Evolutionary conservation across 176 grass and related monocot species (phyloP), one percentile per base, ranked within the genome.

Genomic region (Rhynchospora breviuscula): DNA sequence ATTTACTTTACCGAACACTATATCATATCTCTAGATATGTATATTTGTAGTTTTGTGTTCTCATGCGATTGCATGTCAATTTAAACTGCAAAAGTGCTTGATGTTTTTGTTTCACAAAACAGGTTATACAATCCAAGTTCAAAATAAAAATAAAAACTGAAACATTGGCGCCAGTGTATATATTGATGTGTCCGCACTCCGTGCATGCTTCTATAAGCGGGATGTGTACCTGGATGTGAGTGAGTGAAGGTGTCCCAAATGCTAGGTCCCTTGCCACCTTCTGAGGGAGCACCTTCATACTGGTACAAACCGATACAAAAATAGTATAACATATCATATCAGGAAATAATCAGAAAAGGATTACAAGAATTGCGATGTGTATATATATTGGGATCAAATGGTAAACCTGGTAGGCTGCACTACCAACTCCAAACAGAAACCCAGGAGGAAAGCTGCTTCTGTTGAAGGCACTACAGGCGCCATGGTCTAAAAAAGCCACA

Each of bases 201-300:
- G 33, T 60, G 5, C 6, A 17, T 68, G 31, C 18, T 12, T 68
- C 35, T 2, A 31, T 68, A 15, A 17, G 25, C 40, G 31, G 11
- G 66, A 21, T 10, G 10, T 18, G 17, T 77, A 89, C 91, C 85
- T 89, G 89, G 81, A 7, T 68, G 69, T 43, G 46, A 51, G 65
- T 89, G 89, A 26, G 72, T 69, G 85, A 85, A 90, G 40, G 18
- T 81, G 52, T 94, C 89, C 91, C 91, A 94, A 0, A 91, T 57
- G 59, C 91, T 94, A 3, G 87, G 78, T 19, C 85, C 71, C 22
- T 60, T 85, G 29, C 89, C 87, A 5, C 87, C 68, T 71, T 85
- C 85, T 15, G 25, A 77, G 0, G 63, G 63, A 0, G 85, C 90
- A 7, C 91, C 91, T 86, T 94, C 91, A 35, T 91, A 91, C 89